phyloP scores from a whole-genome alignment of 2,329 filamentous ascomycete genomes.

The Cladophialophora carrionii region DNA sequence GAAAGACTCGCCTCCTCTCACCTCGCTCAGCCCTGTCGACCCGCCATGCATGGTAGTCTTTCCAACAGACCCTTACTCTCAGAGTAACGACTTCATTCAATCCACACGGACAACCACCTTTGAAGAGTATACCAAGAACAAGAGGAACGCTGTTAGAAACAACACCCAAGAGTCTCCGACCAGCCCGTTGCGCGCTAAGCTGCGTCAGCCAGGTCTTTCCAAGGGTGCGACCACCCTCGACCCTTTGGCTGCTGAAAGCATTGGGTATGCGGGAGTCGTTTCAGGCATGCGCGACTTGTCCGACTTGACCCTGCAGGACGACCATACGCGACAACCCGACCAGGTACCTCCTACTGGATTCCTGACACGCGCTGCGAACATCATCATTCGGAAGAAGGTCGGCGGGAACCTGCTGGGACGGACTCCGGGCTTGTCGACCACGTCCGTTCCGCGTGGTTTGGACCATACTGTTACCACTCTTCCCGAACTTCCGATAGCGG shows the following conservation, averaged over 20 bases:
- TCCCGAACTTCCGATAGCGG: neutral
- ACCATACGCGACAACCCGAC: neutral
- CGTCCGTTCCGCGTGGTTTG: neutral
- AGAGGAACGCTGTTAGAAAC: conserved; percentile 26
- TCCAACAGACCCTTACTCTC: neutral
- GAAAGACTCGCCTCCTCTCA: neutral
- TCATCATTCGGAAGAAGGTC: neutral
- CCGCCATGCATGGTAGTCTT: neutral
- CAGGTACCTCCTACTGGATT: neutral
- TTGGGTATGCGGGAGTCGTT: neutral
- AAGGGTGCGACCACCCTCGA: neutral
- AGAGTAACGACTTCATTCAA: neutral
- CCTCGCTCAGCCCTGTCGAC: neutral
- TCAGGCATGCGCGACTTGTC: neutral
- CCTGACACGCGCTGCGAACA: neutral
- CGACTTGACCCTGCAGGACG: conserved; percentile 3
- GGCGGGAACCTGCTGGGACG: neutral
- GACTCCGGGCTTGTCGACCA: neutral
- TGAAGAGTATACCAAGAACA: conserved; percentile 30
- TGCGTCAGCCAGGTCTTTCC: conserved; percentile 3
- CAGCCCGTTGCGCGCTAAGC: conserved; percentile 10
- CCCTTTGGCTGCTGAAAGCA: neutral
- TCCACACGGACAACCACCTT: conserved; percentile 20
- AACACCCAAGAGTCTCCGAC: conserved; percentile 8
- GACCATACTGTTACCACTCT: neutral